These are phyloP conservation scores for Plasmodium blacklocki DNA, from an alignment of 169 alveolate genomes.

Conservation along the genomic window DNA sequence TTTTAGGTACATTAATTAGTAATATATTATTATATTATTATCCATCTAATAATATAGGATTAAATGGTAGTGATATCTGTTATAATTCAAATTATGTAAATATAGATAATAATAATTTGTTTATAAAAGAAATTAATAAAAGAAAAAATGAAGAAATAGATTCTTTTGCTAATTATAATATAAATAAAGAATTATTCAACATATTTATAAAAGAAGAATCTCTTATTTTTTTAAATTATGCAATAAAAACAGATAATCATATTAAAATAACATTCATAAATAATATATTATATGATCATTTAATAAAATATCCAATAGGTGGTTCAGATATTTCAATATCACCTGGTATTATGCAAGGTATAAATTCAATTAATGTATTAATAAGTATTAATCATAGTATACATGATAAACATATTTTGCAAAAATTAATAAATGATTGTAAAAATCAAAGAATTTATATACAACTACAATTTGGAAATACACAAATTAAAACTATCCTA, in stretches of 20 bases:
- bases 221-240: slow-evolving; percentile 56
- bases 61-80: slow-evolving; percentile 19
- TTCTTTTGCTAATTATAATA: background rate
- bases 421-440: slow-evolving; percentile 31
- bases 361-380: slow-evolving; percentile 38
- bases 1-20: slow-evolving; percentile 66
- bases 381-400: slow-evolving; percentile 35
- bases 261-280: slow-evolving; percentile 36
- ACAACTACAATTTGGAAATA: slow-evolving; percentile 27
- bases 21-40: slow-evolving; percentile 41
- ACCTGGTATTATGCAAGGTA: slow-evolving; percentile 73
- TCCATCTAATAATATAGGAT: slow-evolving; percentile 62
- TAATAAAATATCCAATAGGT: slow-evolving; percentile 47
- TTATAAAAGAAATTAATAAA: background rate
- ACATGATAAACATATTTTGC: slow-evolving; percentile 3
- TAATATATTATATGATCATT: slow-evolving; percentile 33
- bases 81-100: background rate
- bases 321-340: slow-evolving; percentile 66
- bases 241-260: slow-evolving; percentile 26
- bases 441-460: slow-evolving; percentile 54
- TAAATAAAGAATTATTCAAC: slow-evolving; percentile 6
- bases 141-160: background rate
- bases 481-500: slow-evolving; percentile 37
- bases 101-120: background rate
- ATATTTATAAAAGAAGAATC: slow-evolving; percentile 56